Evolutionary conservation across 164 flowering plant species (phyloP), one percentile per base, ranked within the genome.

Genomic region (Piper longum): DNA sequence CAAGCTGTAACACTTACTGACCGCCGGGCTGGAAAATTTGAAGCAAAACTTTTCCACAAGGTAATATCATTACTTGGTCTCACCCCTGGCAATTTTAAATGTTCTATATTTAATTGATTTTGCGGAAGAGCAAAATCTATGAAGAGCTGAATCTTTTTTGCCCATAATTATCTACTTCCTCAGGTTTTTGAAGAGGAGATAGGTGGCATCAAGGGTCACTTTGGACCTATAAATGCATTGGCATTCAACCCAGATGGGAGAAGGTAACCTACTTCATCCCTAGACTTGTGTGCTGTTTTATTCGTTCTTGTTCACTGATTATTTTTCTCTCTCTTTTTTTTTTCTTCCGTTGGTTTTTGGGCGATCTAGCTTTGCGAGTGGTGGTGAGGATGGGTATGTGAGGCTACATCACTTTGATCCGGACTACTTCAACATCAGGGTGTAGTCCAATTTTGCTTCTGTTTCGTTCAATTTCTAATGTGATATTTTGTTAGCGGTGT

Each of bases 11-110:
- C 97, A 8, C 90, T 83, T 14, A 90, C 97, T 62, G 97, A 86
- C 77, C 97, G 83, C 66, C 96, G 97, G 77, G 92, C 97, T 60
- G 98, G 97, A 62, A 93, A 93, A 66, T 93, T 93, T 73, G 97
- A 89, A 57, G 97, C 98, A 41, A 92, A 88, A 75, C 88, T 89
- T 68, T 89, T 69, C 76, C 89, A 92, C 80, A 85, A 89, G 91
- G 96, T 87, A 67, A 66, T 16, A 19, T 55, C 52, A 41, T 2
- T 9, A 8, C 14, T 48, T 48, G 14, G 14, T 48, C 8, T 48
- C 52, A 48, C 52, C 14, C 3, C 9, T 48, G 52, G 48, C 7
- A 0, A 11, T 44, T 1, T 44, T 1, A 44, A 44, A 44, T 44
- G 48, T 44, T 44, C 36, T 1, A 44, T 44, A 5, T 44, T 6